Evolutionary conservation across 345 rosid genomes (phyloP).

Genomic region (Aquilaria sinensis): DNA sequence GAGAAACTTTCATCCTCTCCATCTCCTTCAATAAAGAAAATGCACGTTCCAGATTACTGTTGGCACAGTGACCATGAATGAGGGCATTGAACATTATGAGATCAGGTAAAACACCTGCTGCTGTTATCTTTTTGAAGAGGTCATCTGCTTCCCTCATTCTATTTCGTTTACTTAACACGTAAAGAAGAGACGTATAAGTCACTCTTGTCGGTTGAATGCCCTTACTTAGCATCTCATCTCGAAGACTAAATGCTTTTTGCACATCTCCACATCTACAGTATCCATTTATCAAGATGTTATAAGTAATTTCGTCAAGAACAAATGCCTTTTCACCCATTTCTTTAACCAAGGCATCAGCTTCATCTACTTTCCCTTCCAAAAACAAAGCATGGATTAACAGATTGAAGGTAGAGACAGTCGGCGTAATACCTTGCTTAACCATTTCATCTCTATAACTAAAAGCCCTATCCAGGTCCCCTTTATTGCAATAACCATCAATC

Average conservation of each 20-base stretch:
- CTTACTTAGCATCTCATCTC: slow-evolving; percentile 55
- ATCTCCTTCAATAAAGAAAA: slow-evolving; percentile 60
- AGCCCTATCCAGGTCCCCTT: slow-evolving; percentile 59
- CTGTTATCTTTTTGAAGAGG: slow-evolving; percentile 51
- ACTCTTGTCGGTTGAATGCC: slow-evolving; percentile 60
- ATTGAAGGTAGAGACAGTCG: slow-evolving; percentile 75
- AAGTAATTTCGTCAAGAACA: slow-evolving; percentile 57
- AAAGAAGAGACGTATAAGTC: slow-evolving; percentile 79
- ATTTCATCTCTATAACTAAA: slow-evolving; percentile 70
- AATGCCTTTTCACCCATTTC: slow-evolving; percentile 65
- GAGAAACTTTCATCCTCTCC: slow-evolving; percentile 56
- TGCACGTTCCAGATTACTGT: slow-evolving; percentile 60
- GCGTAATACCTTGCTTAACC: slow-evolving; percentile 54
- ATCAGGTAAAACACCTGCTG: slow-evolving; percentile 48
- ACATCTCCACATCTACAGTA: slow-evolving; percentile 67
- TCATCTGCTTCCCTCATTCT: slow-evolving; percentile 71
- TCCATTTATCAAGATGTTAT: slow-evolving; percentile 83
- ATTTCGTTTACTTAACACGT: slow-evolving; percentile 53
- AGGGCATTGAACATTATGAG: slow-evolving; percentile 69
- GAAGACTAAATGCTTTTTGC: slow-evolving; percentile 59
- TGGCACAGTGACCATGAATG: slow-evolving; percentile 75
- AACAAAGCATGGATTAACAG: slow-evolving; percentile 73
- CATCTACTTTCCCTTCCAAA: slow-evolving; percentile 55
- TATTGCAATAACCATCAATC: slow-evolving; percentile 72
- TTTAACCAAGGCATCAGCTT: slow-evolving; percentile 55